These are phyloP conservation scores for Macrotyloma uniflorum DNA, from an alignment of 306 rosid genomes.

Conservation along the genomic window DNA sequence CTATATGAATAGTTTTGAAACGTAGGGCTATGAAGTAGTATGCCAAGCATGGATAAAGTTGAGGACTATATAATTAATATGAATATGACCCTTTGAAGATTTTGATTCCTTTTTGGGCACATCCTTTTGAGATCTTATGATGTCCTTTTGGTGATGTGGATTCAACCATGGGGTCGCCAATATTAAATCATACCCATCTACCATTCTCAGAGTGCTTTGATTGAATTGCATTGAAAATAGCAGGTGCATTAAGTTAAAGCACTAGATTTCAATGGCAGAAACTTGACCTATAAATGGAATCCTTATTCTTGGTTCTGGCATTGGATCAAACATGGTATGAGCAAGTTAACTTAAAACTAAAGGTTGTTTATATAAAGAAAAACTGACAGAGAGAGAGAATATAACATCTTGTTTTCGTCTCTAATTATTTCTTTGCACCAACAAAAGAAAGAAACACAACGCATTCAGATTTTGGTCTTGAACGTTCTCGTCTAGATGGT, in stretches of 20 bases:
- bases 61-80: neutral
- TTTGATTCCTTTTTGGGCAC: slow-evolving; percentile 21
- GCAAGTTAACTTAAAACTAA: neutral
- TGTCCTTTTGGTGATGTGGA: slow-evolving; percentile 34
- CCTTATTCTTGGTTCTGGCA: neutral
- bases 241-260: neutral
- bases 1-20: no score
- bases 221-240: neutral
- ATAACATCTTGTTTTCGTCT: no score
- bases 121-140: neutral
- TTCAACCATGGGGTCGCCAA: neutral
- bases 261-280: neutral
- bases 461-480: no score
- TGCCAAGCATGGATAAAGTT: no score
- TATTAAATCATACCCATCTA: slow-evolving; percentile 30
- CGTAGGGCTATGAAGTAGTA: no score
- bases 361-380: neutral
- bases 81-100: neutral
- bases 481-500: no score
- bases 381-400: no score
- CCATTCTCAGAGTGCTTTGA: slow-evolving; percentile 34
- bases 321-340: neutral
- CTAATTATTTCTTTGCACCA: no score
- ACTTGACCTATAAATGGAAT: neutral
- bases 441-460: no score